Evolutionary conservation across 805 yeast species (phyloP).

Genomic region (Hanseniaspora hatyaiensis): DNA sequence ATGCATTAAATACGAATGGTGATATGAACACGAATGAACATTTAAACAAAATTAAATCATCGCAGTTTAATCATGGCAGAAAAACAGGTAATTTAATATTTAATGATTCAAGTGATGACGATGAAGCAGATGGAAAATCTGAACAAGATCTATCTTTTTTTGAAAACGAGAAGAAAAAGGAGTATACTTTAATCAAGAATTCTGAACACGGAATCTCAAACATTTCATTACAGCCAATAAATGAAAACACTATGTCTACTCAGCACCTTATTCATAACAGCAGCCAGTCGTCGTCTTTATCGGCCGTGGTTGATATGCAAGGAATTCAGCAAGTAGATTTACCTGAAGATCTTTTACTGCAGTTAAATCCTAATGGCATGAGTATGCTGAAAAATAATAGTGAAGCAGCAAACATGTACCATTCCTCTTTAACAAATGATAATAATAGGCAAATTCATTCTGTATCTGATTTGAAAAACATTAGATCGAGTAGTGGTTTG

Average conservation of each 20-base stretch:
- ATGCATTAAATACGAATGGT: slow-evolving; percentile 8
- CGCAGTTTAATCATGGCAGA: neutral
- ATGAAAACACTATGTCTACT: neutral
- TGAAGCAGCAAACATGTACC: neutral
- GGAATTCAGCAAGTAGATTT: slow-evolving; percentile 15
- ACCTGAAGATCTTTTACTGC: slow-evolving; percentile 13
- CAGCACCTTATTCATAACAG: neutral
- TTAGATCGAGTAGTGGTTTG: neutral
- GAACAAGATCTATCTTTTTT: neutral
- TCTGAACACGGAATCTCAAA: neutral
- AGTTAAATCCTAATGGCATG: slow-evolving; percentile 3
- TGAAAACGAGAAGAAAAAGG: neutral
- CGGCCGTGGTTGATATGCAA: slow-evolving; percentile 13
- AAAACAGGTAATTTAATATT: slow-evolving; percentile 1
- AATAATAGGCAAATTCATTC: neutral
- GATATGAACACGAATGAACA: slow-evolving; percentile 1
- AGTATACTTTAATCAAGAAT: neutral
- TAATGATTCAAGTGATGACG: slow-evolving; percentile 13
- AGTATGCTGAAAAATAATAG: slow-evolving; percentile 3
- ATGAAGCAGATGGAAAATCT: neutral
- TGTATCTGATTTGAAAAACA: neutral
- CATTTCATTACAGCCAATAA: neutral
- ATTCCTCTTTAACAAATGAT: neutral
- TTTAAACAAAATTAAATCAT: neutral
- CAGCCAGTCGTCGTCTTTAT: slow-evolving; percentile 1